A percentile compares a stretch with the other conserved stretches of the same genome.
phyloP scores from a whole-genome alignment of 371 early-diverging fungal species.

The Mortierella sp. region DNA sequence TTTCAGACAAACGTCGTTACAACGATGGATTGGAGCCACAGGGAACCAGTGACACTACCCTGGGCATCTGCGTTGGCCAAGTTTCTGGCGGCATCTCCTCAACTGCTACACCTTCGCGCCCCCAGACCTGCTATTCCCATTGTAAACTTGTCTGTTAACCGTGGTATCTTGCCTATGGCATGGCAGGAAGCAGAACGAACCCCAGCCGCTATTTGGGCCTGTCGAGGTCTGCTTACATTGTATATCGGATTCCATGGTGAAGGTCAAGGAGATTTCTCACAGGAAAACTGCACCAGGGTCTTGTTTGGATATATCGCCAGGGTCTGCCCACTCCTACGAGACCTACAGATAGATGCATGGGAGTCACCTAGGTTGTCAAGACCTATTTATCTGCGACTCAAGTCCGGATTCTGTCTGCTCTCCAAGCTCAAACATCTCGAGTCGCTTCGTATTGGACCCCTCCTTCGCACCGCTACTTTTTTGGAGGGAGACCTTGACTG shows the following conservation, averaged over 20 bases:
- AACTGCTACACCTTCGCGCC: neutral
- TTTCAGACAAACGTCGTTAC: neutral
- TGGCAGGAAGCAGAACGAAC: neutral
- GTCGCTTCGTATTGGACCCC: neutral
- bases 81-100: neutral
- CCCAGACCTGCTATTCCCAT: neutral
- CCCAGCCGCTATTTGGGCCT: neutral
- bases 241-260: neutral
- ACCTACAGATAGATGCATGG: neutral
- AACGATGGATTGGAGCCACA: neutral
- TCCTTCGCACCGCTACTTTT: neutral
- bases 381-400: neutral
- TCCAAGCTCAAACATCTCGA: neutral
- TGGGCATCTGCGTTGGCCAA: neutral
- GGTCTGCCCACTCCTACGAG: neutral
- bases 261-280: neutral
- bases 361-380: neutral
- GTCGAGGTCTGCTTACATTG: neutral
- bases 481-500: neutral
- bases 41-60: neutral
- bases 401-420: neutral
- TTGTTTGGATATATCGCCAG: neutral
- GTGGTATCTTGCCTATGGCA: neutral
- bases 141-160: neutral
- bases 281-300: neutral